These are phyloP conservation scores for Tolypocladium amazonense DNA, from an alignment of 2,329 filamentous ascomycete genomes.

Conservation along the genomic window DNA sequence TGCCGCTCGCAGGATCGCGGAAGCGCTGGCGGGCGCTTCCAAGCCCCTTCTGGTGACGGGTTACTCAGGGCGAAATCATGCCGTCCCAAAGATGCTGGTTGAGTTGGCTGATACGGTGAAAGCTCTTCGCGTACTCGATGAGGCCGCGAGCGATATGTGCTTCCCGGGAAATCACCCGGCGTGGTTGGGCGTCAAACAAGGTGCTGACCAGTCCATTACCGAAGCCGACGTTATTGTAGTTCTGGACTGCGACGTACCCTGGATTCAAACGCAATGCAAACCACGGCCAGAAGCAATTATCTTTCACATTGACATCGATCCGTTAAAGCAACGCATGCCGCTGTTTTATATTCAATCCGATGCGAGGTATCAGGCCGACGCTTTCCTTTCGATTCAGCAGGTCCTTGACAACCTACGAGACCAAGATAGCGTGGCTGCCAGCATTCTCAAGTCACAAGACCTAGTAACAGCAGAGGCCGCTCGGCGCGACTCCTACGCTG, in stretches of 20 bases:
- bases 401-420: conserved; percentile 45
- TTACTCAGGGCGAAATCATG: conserved; percentile 57
- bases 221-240: conserved; percentile 73
- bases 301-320: conserved; percentile 51
- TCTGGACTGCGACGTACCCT: conserved; percentile 77
- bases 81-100: conserved; percentile 46
- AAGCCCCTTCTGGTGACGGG: conserved; percentile 58
- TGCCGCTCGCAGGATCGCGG: conserved; percentile 45
- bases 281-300: conserved; percentile 36
- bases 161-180: conserved; percentile 56
- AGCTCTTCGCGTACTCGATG: conserved; percentile 57
- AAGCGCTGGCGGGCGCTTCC: conserved; percentile 47
- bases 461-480: conserved; percentile 22
- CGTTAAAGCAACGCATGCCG: conserved; percentile 56
- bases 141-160: conserved; percentile 65
- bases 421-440: conserved; percentile 24
- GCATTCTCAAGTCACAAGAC: conserved; percentile 14
- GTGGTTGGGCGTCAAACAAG: conserved; percentile 58
- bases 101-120: conserved; percentile 53
- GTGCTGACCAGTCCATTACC: conserved; percentile 57
- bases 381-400: conserved; percentile 52
- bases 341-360: conserved; percentile 56
- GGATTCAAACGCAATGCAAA: conserved; percentile 62
- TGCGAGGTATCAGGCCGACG: conserved; percentile 52
- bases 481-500: conserved; percentile 44